Evolutionary conservation across 352 stramenopile species (phyloP), one percentile per base, ranked within the genome.

Genomic region (Phytophthora tubulina): DNA sequence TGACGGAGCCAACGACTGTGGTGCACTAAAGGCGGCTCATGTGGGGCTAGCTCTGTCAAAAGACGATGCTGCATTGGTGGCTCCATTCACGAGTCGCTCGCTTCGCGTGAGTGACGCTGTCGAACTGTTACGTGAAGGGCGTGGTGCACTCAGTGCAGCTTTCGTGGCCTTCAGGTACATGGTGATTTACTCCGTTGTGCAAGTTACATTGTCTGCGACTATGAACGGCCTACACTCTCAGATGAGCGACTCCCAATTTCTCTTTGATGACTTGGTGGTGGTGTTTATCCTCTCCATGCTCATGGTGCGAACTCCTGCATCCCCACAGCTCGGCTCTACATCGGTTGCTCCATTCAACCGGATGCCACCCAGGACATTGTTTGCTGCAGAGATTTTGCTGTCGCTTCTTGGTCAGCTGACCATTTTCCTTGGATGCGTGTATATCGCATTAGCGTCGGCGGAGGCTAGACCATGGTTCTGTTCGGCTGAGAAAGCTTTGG

Each of bases 151-250:
- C 14, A 94, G 90, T 59, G 95, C 92, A 44, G 91, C 94, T 31
- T 94, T 98, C 31, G 81, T 93, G 6, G 79, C 81, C 4, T 98
- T 98, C 78, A 95, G 97, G 56, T 98, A 90, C 71, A 96, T 97
- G 86, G 92, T 98, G 48, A 82, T 98, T 49, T 98, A 98, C 80
- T 92, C 91, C 50, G 88, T 97, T 69, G 85, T 97, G 38, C 88
- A 97, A 70, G 81, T 94, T 15, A 91, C 84, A 11, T 70, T 93
- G 69, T 77, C 85, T 38, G 82, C 84, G 31, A 66, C 89, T 6
- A 87, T 93, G 84, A 89, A 88, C 63, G 78, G 86, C 49, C 63
- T 84, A 41, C 49, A 79, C 42, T 89, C 85, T 14, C 80, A 91
- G 67, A 90, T 94, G 78, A 91, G 84, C 71, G 88, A 91, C 75